Conservation (phyloP, 2,329 filamentous ascomycete species). For the Aspergillus tamarii region DNA sequence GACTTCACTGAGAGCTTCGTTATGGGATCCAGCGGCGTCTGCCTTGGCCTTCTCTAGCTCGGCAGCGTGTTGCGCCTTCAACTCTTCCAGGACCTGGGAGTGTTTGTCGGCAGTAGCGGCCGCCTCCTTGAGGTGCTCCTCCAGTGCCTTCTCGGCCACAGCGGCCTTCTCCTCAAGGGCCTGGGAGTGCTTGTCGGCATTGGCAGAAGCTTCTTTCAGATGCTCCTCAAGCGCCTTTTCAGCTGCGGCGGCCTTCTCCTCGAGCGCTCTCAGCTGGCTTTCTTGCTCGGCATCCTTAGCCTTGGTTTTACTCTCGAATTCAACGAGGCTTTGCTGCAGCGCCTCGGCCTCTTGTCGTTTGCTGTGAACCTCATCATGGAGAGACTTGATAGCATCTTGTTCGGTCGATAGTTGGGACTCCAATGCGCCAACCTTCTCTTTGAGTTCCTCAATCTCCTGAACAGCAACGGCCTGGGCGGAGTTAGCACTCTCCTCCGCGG, state of each 20-base stretch:
- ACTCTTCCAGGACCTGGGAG: slow-evolving; percentile 33
- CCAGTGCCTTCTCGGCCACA: slow-evolving; percentile 37
- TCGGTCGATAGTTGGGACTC: slow-evolving; percentile 37
- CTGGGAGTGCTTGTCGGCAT: slow-evolving; percentile 38
- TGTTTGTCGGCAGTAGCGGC: slow-evolving; percentile 37
- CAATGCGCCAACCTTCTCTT: slow-evolving; percentile 37
- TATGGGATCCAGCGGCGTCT: slow-evolving; percentile 36
- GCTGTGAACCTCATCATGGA: slow-evolving; percentile 38
- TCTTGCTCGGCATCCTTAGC: slow-evolving; percentile 42
- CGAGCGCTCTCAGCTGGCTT: slow-evolving; percentile 30
- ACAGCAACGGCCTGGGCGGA: slow-evolving; percentile 38
- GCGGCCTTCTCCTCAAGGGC: slow-evolving; percentile 38
- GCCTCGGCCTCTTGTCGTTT: slow-evolving; percentile 42
- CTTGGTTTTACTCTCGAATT: slow-evolving; percentile 41
- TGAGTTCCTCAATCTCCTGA: slow-evolving; percentile 41
- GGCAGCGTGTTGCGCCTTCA: slow-evolving; percentile 40
- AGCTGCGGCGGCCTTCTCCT: slow-evolving; percentile 40
- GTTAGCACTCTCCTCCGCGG: slow-evolving; percentile 37
- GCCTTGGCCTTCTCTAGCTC: slow-evolving; percentile 37
- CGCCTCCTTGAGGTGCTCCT: slow-evolving; percentile 37
- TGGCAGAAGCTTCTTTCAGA: slow-evolving; percentile 28
- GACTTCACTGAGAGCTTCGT: slow-evolving; percentile 33
- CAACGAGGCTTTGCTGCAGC: slow-evolving; percentile 41
- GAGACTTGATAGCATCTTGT: slow-evolving; percentile 36
- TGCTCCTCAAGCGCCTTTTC: slow-evolving; percentile 39